phyloP scores from a whole-genome alignment of 257 asterid genomes.

The Salvia hispanica region DNA sequence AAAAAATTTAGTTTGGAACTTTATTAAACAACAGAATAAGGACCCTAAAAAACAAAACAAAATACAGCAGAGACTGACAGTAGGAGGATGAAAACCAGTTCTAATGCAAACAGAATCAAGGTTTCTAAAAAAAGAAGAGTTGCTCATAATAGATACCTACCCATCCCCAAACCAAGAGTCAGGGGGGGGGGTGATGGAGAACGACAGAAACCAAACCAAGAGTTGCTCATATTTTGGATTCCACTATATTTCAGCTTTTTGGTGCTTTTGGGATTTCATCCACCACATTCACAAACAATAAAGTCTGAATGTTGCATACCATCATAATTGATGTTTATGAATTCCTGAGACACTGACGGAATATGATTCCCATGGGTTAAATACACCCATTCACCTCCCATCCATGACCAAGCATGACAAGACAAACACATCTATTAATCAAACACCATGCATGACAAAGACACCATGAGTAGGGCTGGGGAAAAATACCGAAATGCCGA shows the following conservation, averaged over 20 bases:
- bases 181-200: no score
- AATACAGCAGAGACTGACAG: conserved; percentile 9
- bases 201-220: conserved; percentile 7
- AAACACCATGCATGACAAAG: neutral
- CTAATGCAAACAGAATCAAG: neutral
- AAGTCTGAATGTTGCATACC: neutral
- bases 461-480: neutral
- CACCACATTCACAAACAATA: neutral
- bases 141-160: no score
- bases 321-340: neutral
- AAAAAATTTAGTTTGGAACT: conserved; percentile 1
- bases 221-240: conserved; percentile 6
- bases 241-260: conserved; percentile 20
- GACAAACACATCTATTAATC: no score
- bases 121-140: neutral
- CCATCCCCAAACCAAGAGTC: no score
- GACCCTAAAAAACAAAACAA: no score
- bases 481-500: no score
- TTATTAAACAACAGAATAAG: neutral
- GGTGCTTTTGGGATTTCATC: neutral
- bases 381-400: conserved; percentile 22
- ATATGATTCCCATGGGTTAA: neutral
- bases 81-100: neutral
- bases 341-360: neutral
- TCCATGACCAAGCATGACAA: neutral